Base-by-base conservation (phyloP, 495 filamentous ascomycete genomes). In the Podospora pseudocomata region DNA sequence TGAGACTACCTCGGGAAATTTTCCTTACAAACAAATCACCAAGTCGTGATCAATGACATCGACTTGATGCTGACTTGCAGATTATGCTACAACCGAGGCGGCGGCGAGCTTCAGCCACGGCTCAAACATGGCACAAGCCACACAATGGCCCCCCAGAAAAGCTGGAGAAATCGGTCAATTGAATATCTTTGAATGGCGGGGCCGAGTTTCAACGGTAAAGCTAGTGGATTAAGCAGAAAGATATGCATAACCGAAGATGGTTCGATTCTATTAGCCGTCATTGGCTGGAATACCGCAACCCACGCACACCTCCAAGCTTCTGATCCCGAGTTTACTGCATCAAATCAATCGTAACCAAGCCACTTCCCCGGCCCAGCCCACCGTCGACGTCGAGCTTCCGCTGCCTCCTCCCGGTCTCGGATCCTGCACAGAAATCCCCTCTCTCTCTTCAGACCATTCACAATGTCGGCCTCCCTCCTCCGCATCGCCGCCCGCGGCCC, bases 401-500 rank as follows among this genome's bases (percentile, higher is more conserved):
- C 63, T 62, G 55, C 67, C 65, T 68, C 65, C 68, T 49, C 15
- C 27, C 4, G 68, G 65, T 67, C 68, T 68, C 65, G 64, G 67
- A 68, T 67, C 60, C 56, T 59, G 60, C 23, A 63, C 64, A 65
- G 62, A 60, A 19, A 62, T 34, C 57, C 64, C 30, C 32, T 63
- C 57, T 69, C 67, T 44, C 49, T 19, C 27, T 66, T 64, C 30
- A 23, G 56, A 32, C 27, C 61, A 11, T 13, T 63, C 61, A 63
- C 34, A 86, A 87, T 89, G 79, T 87, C 89, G 70, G 80, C 86
- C 67, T 87, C 88, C 69, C 79, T 92, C 75, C 85, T 92, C 81
- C 87, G 91, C 77, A 76, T 86, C 71, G 89, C 89, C 78, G 86
- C 86, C 75, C 89, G 90, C 81, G 86, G 87, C 81, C 81, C 88